A percentile compares a stretch with the other conserved stretches of the same genome.
Conservation (phyloP, 179 eudicot genomes). For the Beta corolliflora region DNA sequence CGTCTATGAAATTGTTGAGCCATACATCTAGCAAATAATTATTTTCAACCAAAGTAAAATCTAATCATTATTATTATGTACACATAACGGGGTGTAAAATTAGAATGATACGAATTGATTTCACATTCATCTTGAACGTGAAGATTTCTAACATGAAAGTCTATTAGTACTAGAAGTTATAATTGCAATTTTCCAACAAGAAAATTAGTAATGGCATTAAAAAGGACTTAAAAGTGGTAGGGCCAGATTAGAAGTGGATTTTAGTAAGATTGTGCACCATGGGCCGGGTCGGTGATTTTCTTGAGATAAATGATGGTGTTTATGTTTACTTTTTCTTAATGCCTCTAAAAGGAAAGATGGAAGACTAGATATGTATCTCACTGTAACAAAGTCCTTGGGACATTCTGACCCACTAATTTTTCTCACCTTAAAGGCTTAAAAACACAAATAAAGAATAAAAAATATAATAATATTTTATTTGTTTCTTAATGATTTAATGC, state of each 20-base stretch:
- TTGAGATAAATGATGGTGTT: conserved; percentile 54
- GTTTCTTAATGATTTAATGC: too few relatives aligned
- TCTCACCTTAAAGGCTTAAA: neutral
- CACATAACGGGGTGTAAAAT: conserved; percentile 1
- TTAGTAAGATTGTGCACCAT: conserved; percentile 24
- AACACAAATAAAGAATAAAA: too few relatives aligned
- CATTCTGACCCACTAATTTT: conserved; percentile 5
- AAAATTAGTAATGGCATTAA: conserved; percentile 1
- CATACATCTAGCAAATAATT: too few relatives aligned
- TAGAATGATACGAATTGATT: conserved; percentile 3
- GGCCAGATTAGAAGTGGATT: conserved; percentile 18
- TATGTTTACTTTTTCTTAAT: conserved; percentile 37
- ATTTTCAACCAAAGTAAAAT: neutral
- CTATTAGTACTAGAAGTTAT: conserved; percentile 4
- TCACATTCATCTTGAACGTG: conserved; percentile 10
- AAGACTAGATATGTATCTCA: neutral
- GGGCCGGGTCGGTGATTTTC: conserved; percentile 35
- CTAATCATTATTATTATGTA: neutral
- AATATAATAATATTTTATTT: too few relatives aligned
- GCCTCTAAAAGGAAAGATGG: conserved; percentile 15
- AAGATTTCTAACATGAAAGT: conserved; percentile 3
- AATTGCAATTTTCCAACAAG: conserved; percentile 6
- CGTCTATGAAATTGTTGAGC: conserved; percentile 6
- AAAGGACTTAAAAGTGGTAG: conserved; percentile 26
- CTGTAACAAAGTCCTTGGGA: neutral